A percentile compares a stretch with the other conserved stretches of the same genome.
phyloP scores from a whole-genome alignment of 2,329 filamentous ascomycete species.

The Thermothelomyces thermophilus region DNA sequence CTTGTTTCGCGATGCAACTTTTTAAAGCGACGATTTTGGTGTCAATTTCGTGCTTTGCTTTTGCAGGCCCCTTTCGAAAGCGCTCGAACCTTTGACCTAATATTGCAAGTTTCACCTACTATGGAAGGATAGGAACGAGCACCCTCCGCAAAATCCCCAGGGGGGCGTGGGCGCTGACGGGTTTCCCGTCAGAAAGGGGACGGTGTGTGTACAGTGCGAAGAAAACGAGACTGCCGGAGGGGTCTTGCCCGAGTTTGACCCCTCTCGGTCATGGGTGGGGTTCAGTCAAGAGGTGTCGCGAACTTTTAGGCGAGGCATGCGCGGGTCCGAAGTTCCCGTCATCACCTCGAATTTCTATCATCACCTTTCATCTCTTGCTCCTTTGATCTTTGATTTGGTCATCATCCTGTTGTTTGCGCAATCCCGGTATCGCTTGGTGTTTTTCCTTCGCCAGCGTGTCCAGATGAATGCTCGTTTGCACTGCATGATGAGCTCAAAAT shows the following conservation, averaged over 20 bases:
- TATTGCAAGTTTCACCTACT: conserved; percentile 18
- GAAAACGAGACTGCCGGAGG: background rate
- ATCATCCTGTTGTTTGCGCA: background rate
- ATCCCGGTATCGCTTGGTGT: background rate
- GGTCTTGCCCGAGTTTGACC: background rate
- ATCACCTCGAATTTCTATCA: background rate
- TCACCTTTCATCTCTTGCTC: no score
- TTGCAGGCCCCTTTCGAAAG: conserved; percentile 25
- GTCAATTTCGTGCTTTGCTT: conserved; percentile 2
- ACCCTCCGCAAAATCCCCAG: conserved; percentile 2
- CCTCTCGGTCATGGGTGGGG: background rate
- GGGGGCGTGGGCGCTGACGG: background rate
- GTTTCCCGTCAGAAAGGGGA: background rate
- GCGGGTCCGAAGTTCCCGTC: background rate
- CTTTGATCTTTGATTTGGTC: no score
- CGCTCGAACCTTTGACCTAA: conserved; percentile 24
- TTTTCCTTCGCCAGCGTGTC: background rate
- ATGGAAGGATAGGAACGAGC: conserved; percentile 6
- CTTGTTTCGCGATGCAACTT: background rate
- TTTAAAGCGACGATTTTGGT: conserved; percentile 8
- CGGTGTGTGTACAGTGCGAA: background rate
- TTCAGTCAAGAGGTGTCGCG: background rate
- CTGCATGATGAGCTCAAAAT: background rate
- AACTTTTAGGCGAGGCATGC: background rate
- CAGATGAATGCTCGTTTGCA: background rate